A percentile compares a stretch with the other conserved stretches of the same genome.
Evolutionary conservation across 2,329 filamentous ascomycete genomes (phyloP).

Genomic region (Aphanocladium album): DNA sequence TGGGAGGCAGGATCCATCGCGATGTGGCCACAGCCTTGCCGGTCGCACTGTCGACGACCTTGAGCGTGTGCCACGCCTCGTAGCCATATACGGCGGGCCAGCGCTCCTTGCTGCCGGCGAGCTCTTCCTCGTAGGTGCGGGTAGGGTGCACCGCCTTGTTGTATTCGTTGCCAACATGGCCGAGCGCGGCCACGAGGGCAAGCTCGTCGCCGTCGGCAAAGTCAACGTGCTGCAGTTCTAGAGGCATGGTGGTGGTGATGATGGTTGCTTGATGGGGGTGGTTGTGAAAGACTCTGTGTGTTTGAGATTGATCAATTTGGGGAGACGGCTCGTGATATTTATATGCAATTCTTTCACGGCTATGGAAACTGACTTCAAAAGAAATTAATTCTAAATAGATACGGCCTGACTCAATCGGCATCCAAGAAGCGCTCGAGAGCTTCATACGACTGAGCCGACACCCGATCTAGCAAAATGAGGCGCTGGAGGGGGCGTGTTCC

Average conservation of each 20-base stretch:
- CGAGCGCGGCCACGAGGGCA: not conserved
- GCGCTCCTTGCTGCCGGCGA: conserved; percentile 4
- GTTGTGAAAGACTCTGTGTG: not conserved
- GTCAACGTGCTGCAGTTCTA: conserved; percentile 2
- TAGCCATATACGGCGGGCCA: conserved; percentile 10
- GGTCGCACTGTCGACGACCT: conserved; percentile 1
- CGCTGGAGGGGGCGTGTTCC: no score
- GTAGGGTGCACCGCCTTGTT: not conserved
- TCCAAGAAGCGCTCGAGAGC: no score
- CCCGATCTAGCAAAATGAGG: no score
- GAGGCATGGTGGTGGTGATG: not conserved
- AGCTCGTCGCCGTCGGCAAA: conserved; percentile 11
- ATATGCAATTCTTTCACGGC: no score
- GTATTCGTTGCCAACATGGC: not conserved
- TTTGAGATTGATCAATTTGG: no score
- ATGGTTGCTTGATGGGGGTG: not conserved
- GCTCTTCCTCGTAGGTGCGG: not conserved
- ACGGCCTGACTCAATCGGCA: no score
- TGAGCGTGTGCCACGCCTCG: conserved; percentile 1
- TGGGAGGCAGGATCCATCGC: not conserved
- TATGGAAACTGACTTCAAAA: no score
- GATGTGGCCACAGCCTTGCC: conserved; percentile 1
- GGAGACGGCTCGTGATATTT: no score
- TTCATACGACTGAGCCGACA: no score
- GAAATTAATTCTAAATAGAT: no score